Evolutionary conservation across 306 rosid genomes (phyloP).

Genomic region (Rosa multiflora): DNA sequence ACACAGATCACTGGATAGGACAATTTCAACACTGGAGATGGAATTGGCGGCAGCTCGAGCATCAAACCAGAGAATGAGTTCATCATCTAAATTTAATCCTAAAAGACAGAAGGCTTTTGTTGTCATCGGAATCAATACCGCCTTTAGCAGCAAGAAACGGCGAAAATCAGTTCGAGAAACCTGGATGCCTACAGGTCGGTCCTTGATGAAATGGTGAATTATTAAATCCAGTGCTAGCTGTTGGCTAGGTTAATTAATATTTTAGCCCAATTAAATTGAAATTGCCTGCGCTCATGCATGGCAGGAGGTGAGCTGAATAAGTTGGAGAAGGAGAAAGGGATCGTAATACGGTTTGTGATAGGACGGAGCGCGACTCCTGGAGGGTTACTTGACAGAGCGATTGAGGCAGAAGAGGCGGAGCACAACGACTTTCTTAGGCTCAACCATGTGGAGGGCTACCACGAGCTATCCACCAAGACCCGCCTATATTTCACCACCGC

Average conservation of each 20-base stretch:
- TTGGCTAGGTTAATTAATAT: not conserved
- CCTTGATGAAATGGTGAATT: too few species aligned
- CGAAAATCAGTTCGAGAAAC: constrained; percentile 73
- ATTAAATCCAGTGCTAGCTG: not conserved
- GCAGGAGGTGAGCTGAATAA: constrained; percentile 54
- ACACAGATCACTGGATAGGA: constrained; percentile 68
- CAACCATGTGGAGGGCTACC: constrained; percentile 83
- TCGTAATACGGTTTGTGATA: constrained; percentile 79
- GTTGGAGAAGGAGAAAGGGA: constrained; percentile 78
- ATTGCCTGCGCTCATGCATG: not conserved
- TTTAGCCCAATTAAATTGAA: not conserved
- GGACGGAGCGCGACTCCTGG: constrained; percentile 71
- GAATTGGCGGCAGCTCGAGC: constrained; percentile 57
- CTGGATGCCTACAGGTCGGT: constrained; percentile 76
- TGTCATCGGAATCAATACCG: constrained; percentile 88
- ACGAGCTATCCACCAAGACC: constrained; percentile 82
- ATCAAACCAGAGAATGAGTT: constrained; percentile 2
- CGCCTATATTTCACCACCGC: constrained; percentile 70
- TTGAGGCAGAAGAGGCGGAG: constrained; percentile 68
- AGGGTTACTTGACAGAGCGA: constrained; percentile 59
- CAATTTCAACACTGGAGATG: constrained; percentile 71
- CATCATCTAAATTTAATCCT: not conserved
- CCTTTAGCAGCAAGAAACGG: constrained; percentile 78
- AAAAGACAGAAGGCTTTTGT: constrained; percentile 62
- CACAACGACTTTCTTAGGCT: constrained; percentile 73